Evolutionary conservation across 495 filamentous ascomycete genomes (phyloP), one percentile per base, ranked within the genome.

Genomic region (Staphylotrichum tortipilum): DNA sequence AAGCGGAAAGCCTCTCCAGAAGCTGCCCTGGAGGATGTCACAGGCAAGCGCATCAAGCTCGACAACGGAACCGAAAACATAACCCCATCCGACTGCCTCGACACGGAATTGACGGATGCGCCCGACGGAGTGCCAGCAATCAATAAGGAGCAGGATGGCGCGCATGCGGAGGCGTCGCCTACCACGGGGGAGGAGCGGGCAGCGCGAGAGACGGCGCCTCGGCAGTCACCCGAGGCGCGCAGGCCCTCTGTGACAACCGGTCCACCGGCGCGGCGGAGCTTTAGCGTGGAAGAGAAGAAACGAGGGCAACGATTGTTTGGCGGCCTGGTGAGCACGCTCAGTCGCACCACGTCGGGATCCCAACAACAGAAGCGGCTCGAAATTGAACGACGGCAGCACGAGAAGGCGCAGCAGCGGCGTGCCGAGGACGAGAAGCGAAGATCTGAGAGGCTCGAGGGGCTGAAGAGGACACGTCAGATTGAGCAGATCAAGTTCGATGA

Each of bases 251-350:
- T 15, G 7, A 21, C 43, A 24, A 11, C n/a, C 28, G 30, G 48
- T 1, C 49, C 49, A 10, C 43, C 55, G 48, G 64, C 56, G 42
- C 69, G 62, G 44, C 71, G 58, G 53, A 78, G 75, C 48, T 69
- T 75, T 26, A 74, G 70, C 28, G 68, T 79, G 48, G 88, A 94
- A 53, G 90, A 96, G 61, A 88, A 84, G 64, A 86, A 85, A 59
- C 85, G 92, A 11, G 89, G 87, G 36, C 84, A 87, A 72, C 77
- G 92, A 45, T 76, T 98, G 60, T 95, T 96, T 69, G 92, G 92
- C 45, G 88, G 82, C 44, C 68, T 95, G 57, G 72, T 95, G 56
- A 88, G 84, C 63, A 91, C 89, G 45, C 79, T 97, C 50, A 91
- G 86, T 63, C 86, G 92, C 73, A 86, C 78, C 39, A 73, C 79